These are phyloP conservation scores for Colletotrichum sp. DNA, from an alignment of 2,329 filamentous ascomycete genomes.

Conservation along the genomic window DNA sequence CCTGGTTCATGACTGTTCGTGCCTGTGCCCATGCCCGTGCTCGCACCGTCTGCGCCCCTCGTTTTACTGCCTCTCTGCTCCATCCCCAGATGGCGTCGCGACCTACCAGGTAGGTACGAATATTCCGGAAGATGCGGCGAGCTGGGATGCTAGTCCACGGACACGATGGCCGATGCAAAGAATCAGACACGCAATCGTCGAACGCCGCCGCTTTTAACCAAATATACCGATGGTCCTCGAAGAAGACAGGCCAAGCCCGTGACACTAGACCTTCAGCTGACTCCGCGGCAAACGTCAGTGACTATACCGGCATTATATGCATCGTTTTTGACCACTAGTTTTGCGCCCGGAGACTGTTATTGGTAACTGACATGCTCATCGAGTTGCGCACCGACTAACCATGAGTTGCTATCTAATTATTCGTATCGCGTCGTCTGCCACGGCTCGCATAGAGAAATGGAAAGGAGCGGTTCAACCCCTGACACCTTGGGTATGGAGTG, in stretches of 20 bases:
- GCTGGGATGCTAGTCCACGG: background rate
- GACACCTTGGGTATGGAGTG: conserved; percentile 1
- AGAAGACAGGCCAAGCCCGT: background rate
- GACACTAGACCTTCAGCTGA: background rate
- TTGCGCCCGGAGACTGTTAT: background rate
- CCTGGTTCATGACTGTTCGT: background rate
- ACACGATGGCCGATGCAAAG: background rate
- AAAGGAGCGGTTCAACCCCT: background rate
- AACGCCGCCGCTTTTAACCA: background rate
- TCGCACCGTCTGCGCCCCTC: background rate
- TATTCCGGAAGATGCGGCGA: background rate
- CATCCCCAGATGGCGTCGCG: background rate
- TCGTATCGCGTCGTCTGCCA: background rate
- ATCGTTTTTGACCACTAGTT: no score
- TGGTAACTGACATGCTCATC: background rate
- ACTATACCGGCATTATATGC: background rate
- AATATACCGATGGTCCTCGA: background rate
- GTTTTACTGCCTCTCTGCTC: background rate
- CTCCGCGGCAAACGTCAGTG: background rate
- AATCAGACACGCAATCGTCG: background rate
- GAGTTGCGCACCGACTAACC: background rate
- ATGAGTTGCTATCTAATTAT: conserved; percentile 16
- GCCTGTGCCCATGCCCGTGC: background rate
- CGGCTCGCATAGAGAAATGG: background rate
- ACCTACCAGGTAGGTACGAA: background rate